Conservation (phyloP, 2,329 filamentous ascomycete genomes). For the Trematosphaeria pertusa region DNA sequence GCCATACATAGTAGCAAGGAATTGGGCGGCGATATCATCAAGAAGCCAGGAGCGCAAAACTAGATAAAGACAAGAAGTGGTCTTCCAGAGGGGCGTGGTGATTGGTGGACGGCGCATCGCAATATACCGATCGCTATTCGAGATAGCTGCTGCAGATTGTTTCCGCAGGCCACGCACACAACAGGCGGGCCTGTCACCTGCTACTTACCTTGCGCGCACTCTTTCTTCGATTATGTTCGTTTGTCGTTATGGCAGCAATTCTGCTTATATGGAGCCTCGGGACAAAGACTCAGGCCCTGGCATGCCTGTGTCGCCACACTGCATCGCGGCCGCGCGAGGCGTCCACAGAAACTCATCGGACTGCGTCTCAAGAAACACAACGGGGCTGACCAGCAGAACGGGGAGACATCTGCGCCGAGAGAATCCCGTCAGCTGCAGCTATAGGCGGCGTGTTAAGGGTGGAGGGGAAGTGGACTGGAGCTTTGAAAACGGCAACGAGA, state of each 20-base stretch:
- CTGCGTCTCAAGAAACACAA: constrained; percentile 1
- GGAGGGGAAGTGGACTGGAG: constrained; percentile 1
- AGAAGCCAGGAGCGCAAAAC: constrained; percentile 8
- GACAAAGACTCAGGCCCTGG: constrained; percentile 13
- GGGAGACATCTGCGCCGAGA: constrained; percentile 2
- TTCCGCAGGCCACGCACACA: constrained; percentile 11
- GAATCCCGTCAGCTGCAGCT: constrained; percentile 13
- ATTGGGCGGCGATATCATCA: constrained; percentile 10
- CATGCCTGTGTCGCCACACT: constrained; percentile 10
- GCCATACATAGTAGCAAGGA: not conserved
- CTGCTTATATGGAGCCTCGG: not conserved
- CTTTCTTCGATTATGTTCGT: not conserved
- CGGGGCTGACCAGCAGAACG: constrained; percentile 1
- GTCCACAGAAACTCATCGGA: constrained; percentile 7
- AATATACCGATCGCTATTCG: constrained; percentile 19
- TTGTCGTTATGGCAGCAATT: constrained; percentile 1
- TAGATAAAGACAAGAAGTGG: constrained; percentile 16
- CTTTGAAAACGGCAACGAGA: not conserved
- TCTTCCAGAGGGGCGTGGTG: constrained; percentile 2
- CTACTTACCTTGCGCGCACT: not conserved
- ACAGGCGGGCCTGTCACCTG: constrained; percentile 1
- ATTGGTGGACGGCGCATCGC: constrained; percentile 22
- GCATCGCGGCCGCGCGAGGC: constrained; percentile 6
- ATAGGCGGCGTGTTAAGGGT: constrained; percentile 14
- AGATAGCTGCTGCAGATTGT: constrained; percentile 27